Percentiles rank a stretch among this genome's conserved stretches.
Conservation (phyloP, 1,284 basidiomycete species). For the Boletellus deceptivus region DNA sequence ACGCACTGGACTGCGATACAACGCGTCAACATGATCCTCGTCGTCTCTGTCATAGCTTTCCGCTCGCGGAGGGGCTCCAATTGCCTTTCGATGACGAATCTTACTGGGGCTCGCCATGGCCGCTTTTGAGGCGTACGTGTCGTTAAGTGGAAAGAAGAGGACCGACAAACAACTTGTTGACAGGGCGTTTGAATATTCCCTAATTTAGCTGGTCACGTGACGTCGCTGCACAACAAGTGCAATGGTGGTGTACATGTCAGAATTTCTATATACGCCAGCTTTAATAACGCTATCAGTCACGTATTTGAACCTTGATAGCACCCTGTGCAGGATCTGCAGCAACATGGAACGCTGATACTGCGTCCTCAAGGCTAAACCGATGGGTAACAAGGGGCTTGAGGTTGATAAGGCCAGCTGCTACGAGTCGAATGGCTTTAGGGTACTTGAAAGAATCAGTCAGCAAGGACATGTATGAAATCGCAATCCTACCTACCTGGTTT, state of each 20-base stretch:
- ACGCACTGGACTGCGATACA: constrained; percentile 32
- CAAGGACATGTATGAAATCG: neutral
- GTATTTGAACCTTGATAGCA: constrained; percentile 65
- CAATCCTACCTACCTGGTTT: constrained; percentile 46
- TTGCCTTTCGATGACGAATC: constrained; percentile 32
- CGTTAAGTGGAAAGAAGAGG: constrained; percentile 1
- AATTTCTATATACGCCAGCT: neutral
- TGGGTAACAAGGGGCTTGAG: constrained; percentile 84
- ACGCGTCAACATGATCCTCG: constrained; percentile 35
- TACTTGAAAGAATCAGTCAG: constrained; percentile 43
- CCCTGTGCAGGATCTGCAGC: constrained; percentile 66
- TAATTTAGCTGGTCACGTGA: neutral
- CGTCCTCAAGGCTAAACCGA: constrained; percentile 73
- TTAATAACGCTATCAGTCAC: constrained; percentile 36
- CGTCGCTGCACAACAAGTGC: too few relatives aligned
- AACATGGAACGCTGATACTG: constrained; percentile 76
- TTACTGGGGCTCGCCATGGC: constrained; percentile 34
- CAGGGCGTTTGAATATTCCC: neutral
- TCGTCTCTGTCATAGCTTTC: constrained; percentile 34
- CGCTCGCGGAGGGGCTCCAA: constrained; percentile 17
- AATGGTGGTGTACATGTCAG: too few relatives aligned
- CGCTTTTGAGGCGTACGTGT: constrained; percentile 9
- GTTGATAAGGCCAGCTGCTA: constrained; percentile 70
- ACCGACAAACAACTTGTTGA: constrained; percentile 2
- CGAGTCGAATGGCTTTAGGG: constrained; percentile 78